phyloP scores from a whole-genome alignment of 768 basidiomycete species.

The Pisolithus orientalis region DNA sequence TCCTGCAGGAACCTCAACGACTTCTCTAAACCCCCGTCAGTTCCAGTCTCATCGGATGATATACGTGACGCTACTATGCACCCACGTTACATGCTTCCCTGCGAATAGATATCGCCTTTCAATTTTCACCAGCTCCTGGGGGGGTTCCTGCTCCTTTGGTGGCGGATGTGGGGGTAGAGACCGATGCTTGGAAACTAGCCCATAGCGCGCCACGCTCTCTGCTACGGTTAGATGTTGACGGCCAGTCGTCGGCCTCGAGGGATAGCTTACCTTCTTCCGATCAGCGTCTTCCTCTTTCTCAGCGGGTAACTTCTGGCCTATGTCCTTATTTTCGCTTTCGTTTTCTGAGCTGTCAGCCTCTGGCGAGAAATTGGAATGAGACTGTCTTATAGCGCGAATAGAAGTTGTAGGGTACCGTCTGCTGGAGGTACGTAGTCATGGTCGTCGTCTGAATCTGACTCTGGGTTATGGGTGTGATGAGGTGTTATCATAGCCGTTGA shows the following conservation, averaged over 20 bases:
- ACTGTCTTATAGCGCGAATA: neutral
- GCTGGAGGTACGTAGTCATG: conserved; percentile 55
- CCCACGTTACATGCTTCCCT: conserved; percentile 69
- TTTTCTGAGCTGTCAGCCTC: conserved; percentile 36
- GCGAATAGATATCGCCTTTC: conserved; percentile 69
- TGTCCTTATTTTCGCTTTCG: conserved; percentile 31
- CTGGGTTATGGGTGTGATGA: conserved; percentile 10
- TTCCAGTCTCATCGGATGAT: conserved; percentile 2
- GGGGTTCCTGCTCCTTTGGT: conserved; percentile 10
- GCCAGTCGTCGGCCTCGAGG: neutral
- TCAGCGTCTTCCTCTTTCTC: conserved; percentile 29
- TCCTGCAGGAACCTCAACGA: conserved; percentile 65
- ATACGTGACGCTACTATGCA: conserved; percentile 2
- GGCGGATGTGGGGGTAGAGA: conserved; percentile 28
- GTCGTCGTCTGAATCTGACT: conserved; percentile 60
- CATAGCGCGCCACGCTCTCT: conserved; percentile 64
- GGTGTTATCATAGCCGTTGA: neutral
- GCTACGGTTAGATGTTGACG: conserved; percentile 1
- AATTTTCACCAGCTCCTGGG: conserved; percentile 53
- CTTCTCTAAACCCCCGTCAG: conserved; percentile 45
- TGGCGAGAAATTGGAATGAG: neutral
- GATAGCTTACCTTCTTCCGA: conserved; percentile 40
- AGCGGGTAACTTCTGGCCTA: conserved; percentile 26
- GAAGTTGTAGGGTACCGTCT: conserved; percentile 24
- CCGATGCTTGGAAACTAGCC: conserved; percentile 61